Percentiles rank a stretch among this genome's conserved stretches.
These are phyloP conservation scores for Trametes villosa DNA, from an alignment of 768 basidiomycete genomes.

Conservation along the genomic window DNA sequence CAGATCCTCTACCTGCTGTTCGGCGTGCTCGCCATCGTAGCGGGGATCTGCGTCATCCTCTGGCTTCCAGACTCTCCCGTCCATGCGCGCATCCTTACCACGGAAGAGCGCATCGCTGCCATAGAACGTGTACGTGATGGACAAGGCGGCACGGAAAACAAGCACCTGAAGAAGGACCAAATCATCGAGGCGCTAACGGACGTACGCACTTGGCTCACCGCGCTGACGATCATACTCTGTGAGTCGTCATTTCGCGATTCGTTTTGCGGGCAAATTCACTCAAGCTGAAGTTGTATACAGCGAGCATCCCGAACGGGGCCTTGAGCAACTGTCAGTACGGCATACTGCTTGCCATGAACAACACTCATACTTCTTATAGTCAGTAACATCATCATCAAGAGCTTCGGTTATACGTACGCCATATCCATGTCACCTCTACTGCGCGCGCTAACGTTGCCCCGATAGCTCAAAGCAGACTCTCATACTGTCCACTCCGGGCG, in stretches of 20 bases:
- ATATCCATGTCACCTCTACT: too few relatives aligned
- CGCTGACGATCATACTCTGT: slow-evolving; percentile 63
- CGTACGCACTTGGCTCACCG: slow-evolving; percentile 63
- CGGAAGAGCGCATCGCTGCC: slow-evolving; percentile 63
- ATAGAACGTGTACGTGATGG: slow-evolving; percentile 71
- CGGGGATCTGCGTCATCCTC: slow-evolving; percentile 58
- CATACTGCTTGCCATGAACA: background rate
- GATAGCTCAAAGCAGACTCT: slow-evolving; percentile 60
- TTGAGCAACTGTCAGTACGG: slow-evolving; percentile 60
- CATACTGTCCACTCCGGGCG: slow-evolving; percentile 61
- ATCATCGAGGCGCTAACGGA: slow-evolving; percentile 60
- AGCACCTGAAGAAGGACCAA: slow-evolving; percentile 61
- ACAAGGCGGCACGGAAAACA: slow-evolving; percentile 66
- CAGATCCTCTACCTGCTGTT: slow-evolving; percentile 65
- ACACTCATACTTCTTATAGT: slow-evolving; percentile 39
- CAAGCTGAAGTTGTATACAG: slow-evolving; percentile 40
- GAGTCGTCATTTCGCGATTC: too few relatives aligned
- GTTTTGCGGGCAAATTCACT: background rate
- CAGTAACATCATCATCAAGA: slow-evolving; percentile 65
- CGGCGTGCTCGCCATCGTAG: slow-evolving; percentile 61
- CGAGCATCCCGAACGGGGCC: slow-evolving; percentile 68
- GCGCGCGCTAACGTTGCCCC: background rate
- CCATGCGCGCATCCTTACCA: slow-evolving; percentile 57
- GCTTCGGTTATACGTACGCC: slow-evolving; percentile 65
- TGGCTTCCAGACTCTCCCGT: slow-evolving; percentile 72